Evolutionary conservation across 164 flowering plant species (phyloP).

Genomic region (Vitis cinerea): DNA sequence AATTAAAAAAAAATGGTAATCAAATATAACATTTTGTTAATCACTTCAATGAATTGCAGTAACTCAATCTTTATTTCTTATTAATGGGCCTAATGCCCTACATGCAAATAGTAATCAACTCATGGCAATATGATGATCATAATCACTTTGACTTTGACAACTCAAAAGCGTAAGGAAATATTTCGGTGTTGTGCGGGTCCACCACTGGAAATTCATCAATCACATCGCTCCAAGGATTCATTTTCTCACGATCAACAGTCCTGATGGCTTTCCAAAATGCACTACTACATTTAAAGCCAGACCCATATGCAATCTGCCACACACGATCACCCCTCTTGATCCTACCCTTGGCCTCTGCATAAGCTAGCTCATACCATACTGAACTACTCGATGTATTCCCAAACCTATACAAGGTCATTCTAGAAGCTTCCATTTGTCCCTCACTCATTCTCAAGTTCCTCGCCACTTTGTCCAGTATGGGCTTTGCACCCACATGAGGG

Average conservation of each 20-base stretch:
- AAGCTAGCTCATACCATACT: slow-evolving; percentile 2
- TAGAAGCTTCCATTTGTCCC: slow-evolving; percentile 4
- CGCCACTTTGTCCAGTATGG: neutral
- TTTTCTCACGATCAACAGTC: neutral
- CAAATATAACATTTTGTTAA: no score
- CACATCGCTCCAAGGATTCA: slow-evolving; percentile 5
- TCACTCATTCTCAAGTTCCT: neutral
- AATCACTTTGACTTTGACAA: no score
- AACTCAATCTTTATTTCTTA: no score
- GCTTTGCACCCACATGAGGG: neutral
- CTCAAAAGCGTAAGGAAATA: no score
- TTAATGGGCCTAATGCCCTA: no score
- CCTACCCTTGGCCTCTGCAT: neutral
- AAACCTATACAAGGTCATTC: slow-evolving; percentile 1
- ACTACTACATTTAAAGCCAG: slow-evolving; percentile 3
- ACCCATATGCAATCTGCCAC: slow-evolving; percentile 7
- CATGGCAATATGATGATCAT: no score
- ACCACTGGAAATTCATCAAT: slow-evolving; percentile 1
- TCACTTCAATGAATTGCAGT: no score
- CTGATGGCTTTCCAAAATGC: slow-evolving; percentile 1
- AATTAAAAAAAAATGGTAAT: no score
- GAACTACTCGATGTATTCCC: slow-evolving; percentile 4
- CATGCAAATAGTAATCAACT: no score
- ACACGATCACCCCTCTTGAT: neutral
- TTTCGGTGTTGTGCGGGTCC: no score